phyloP scores from a whole-genome alignment of 176 grass and related monocot species.

The sorghum (Sorghum bicolor) region DNA sequence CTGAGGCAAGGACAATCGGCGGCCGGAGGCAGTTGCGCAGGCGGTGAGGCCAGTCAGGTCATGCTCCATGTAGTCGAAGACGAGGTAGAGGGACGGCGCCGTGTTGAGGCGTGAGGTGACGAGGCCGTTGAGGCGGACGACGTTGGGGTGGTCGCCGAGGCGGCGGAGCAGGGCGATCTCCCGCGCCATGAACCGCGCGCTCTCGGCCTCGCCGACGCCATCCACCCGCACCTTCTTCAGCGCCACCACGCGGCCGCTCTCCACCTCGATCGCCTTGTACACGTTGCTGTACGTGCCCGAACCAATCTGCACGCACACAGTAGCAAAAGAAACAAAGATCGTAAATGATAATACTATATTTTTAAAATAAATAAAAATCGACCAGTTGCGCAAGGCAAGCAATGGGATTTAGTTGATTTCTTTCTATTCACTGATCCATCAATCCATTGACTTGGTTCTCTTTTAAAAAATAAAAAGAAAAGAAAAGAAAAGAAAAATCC shows the following conservation, averaged over 20 bases:
- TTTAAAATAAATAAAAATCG: neutral
- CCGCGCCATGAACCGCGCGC: constrained; percentile 81
- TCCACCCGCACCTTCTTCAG: constrained; percentile 94
- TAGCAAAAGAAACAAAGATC: neutral
- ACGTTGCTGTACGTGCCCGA: constrained; percentile 99
- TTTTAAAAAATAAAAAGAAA: neutral
- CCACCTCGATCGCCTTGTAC: constrained; percentile 90
- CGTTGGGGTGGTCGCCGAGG: constrained; percentile 64
- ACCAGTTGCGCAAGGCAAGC: neutral
- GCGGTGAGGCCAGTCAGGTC: constrained; percentile 76
- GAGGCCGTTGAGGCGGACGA: constrained; percentile 70
- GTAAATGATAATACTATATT: no score
- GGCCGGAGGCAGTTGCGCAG: constrained; percentile 37
- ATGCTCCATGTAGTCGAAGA: constrained; percentile 98
- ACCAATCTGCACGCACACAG: constrained; percentile 52
- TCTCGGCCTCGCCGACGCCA: constrained; percentile 51
- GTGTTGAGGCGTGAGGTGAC: constrained; percentile 82
- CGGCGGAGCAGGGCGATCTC: constrained; percentile 85
- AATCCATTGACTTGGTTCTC: neutral
- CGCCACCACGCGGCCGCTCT: constrained; percentile 66
- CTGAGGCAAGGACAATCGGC: constrained; percentile 72
- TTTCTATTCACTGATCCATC: neutral
- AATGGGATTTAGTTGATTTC: neutral
- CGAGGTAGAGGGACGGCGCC: constrained; percentile 79
- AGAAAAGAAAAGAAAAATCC: neutral